Evolutionary conservation across 129 eudicot genomes (phyloP).

Genomic region (Ambrosia trifida): DNA sequence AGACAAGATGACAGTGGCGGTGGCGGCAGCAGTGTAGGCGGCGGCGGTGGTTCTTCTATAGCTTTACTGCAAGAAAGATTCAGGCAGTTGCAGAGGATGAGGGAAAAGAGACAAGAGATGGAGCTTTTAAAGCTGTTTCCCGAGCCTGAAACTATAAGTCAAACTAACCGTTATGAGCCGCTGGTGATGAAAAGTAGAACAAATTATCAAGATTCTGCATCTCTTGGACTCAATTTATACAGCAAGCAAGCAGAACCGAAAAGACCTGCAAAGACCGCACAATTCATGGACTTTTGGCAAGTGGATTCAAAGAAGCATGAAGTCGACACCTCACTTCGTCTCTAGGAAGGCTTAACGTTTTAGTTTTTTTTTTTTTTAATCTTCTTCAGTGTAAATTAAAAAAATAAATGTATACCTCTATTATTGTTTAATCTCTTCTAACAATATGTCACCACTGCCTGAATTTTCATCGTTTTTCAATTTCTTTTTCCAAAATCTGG

Average conservation of each 20-base stretch:
- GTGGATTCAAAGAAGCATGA: conserved; percentile 31
- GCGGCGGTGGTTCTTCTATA: conserved; percentile 37
- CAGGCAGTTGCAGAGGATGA: conserved; percentile 49
- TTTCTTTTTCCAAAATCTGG: conserved; percentile 55
- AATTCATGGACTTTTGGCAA: conserved; percentile 23
- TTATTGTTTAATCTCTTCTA: conserved; percentile 29
- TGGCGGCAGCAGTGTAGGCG: not conserved
- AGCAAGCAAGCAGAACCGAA: conserved; percentile 27
- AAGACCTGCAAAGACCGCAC: conserved; percentile 15
- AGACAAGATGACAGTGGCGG: conserved; percentile 17
- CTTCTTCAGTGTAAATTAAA: conserved; percentile 24
- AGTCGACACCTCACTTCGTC: conserved; percentile 64
- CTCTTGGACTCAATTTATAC: conserved; percentile 49
- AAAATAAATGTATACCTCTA: conserved; percentile 32
- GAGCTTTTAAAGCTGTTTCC: conserved; percentile 41
- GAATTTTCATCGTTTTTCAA: conserved; percentile 40
- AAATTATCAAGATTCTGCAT: conserved; percentile 38
- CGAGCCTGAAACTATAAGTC: conserved; percentile 12
- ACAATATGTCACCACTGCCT: conserved; percentile 32
- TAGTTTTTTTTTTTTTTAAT: not conserved
- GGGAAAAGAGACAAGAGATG: conserved; percentile 47
- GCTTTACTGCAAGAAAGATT: conserved; percentile 64
- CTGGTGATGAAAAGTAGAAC: conserved; percentile 26
- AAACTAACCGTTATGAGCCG: conserved; percentile 28
- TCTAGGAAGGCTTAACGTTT: conserved; percentile 32